phyloP scores from a whole-genome alignment of 2,329 filamentous ascomycete species.

The Cryphonectria nitschkei region DNA sequence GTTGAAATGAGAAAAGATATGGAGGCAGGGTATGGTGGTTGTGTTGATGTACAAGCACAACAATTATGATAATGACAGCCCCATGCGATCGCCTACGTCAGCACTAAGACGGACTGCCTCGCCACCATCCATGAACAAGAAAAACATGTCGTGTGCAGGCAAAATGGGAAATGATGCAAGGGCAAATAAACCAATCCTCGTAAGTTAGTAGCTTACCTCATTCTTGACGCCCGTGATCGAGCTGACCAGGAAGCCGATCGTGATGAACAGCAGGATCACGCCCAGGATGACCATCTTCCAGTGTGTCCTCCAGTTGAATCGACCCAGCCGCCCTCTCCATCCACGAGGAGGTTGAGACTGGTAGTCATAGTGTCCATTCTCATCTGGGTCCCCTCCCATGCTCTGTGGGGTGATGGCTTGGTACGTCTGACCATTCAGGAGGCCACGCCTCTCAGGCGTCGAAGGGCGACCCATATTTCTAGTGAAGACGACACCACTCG shows the following conservation, averaged over 20 bases:
- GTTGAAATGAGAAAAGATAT: background rate
- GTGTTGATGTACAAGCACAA: background rate
- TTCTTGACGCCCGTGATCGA: conserved; percentile 34
- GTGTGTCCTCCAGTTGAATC: conserved; percentile 33
- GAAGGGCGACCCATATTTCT: conserved; percentile 44
- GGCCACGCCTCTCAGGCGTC: conserved; percentile 45
- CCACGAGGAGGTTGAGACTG: conserved; percentile 5
- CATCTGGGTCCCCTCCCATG: conserved; percentile 46
- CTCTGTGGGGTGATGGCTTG: conserved; percentile 22
- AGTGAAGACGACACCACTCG: background rate
- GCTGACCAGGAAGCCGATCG: conserved; percentile 38
- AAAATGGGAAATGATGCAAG: background rate
- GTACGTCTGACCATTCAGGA: conserved; percentile 41
- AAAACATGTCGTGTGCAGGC: background rate
- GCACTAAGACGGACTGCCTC: background rate
- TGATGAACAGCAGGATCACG: conserved; percentile 37
- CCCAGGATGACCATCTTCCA: conserved; percentile 35
- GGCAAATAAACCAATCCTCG: background rate
- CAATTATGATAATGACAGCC: background rate
- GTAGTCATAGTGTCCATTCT: conserved; percentile 15
- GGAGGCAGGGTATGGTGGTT: background rate
- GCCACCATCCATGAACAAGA: background rate
- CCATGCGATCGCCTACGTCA: background rate
- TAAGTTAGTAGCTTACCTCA: conserved; percentile 33
- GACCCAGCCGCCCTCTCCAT: conserved; percentile 36